Evolutionary conservation across 345 rosid genomes (phyloP), one percentile per base, ranked within the genome.

Genomic region (Eucalyptus tenuipes): DNA sequence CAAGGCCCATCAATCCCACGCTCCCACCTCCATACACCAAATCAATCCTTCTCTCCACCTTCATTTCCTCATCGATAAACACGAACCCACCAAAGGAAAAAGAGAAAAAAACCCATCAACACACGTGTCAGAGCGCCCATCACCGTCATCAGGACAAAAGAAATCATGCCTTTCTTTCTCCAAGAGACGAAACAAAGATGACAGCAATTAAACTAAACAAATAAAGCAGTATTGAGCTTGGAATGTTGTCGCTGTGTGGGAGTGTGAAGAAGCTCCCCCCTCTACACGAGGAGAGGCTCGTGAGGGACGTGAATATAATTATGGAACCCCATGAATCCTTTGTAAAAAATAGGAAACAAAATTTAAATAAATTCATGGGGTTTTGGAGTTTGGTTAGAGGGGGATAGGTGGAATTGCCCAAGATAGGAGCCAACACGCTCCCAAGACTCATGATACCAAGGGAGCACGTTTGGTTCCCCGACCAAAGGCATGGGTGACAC

Each of bases 1-100:
- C 97, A 88, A 97, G 97, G 91, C 99, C 99, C 99, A 97, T 97
- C 91, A 97, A 94, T 80, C 99, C 99, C 94, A 96, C 96, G 96
- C 99, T 96, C 82, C 99, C 98, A 87, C 99, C 99, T 91, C 99
- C 99, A 90, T 96, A 97, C 84, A 97, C 99, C 95, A 97, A 92
- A 93, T 97, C 99, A 95, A 96, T 96, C 92, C 95, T 95, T 91
- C 94, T 95, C 90, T 96, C 98, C 94, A 97, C 99, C 99, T 92
- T 49, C 90, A 89, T 90, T 89, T 89, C 89, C 91, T 92, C 87
- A 90, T 89, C 87, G 90, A 92, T 90, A 91, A 89, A 91, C 89
- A 86, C 87, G 53, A 29, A 33, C 42, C 52, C 87, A 85, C 45
- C 25, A 53, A 37, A 29, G 15, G 18, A 57, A 85, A 11, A 33